phyloP scores from a whole-genome alignment of 495 filamentous ascomycete genomes.

The Barbatosphaeria neglecta region DNA sequence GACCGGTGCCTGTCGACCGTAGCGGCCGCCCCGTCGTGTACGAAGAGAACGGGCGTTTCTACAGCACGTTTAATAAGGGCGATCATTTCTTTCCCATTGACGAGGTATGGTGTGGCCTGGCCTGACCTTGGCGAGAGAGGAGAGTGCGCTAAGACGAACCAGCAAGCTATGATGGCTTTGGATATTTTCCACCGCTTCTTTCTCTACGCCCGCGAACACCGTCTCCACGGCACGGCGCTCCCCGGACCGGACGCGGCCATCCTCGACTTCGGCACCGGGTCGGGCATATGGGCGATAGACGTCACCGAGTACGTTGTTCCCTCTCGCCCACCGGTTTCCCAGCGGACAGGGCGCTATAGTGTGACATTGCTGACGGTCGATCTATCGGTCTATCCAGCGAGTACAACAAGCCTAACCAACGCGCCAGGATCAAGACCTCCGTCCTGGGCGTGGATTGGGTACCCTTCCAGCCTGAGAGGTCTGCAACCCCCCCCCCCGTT shows the following conservation, averaged over 20 bases:
- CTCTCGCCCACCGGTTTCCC: not conserved
- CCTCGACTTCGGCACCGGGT: constrained; percentile 78
- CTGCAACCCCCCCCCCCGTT: not conserved
- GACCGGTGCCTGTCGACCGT: too few relatives aligned
- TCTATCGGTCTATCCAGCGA: constrained; percentile 46
- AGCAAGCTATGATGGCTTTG: constrained; percentile 46
- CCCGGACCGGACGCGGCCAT: constrained; percentile 28
- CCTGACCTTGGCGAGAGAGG: too few relatives aligned
- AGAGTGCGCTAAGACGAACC: not conserved
- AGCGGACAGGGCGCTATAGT: not conserved
- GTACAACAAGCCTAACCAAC: not conserved
- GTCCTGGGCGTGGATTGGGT: not conserved
- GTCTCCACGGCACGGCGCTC: constrained; percentile 46
- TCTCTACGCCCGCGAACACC: constrained; percentile 49
- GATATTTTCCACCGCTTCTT: constrained; percentile 73
- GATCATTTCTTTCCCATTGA: constrained; percentile 53
- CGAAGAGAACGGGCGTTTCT: constrained; percentile 44
- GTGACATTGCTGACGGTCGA: constrained; percentile 1
- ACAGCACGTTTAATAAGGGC: constrained; percentile 43
- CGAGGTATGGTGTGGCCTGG: too few relatives aligned
- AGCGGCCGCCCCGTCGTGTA: constrained; percentile 14
- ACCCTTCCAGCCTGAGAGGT: not conserved
- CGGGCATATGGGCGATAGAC: constrained; percentile 85
- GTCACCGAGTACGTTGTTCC: constrained; percentile 56
- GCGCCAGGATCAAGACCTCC: not conserved